phyloP scores from a whole-genome alignment of 345 rosid genomes.

The Firmiana major region DNA sequence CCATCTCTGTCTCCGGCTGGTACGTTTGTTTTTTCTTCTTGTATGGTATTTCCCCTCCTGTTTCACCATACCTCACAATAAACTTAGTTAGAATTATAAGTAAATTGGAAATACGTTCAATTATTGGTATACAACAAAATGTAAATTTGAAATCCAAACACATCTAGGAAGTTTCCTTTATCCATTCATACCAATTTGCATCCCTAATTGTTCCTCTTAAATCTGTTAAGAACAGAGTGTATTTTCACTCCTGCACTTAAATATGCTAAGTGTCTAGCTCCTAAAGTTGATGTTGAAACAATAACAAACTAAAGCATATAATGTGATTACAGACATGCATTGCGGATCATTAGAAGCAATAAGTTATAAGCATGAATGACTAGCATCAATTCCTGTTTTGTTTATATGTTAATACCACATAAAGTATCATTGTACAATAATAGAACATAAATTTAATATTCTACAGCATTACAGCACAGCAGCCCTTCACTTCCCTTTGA shows the following conservation, averaged over 20 bases:
- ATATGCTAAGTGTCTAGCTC: neutral
- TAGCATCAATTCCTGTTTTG: neutral
- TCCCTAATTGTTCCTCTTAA: neutral
- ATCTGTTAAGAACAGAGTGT: neutral
- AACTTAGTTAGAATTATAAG: neutral
- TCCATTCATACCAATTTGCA: neutral
- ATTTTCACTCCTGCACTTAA: neutral
- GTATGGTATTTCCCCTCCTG: constrained; percentile 16
- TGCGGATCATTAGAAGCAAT: neutral
- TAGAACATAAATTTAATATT: neutral
- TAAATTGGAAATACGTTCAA: neutral
- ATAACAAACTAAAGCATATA: neutral
- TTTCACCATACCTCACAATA: constrained; percentile 10
- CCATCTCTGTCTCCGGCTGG: neutral
- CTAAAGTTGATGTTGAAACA: neutral
- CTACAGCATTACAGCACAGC: neutral
- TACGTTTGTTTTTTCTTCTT: constrained; percentile 13
- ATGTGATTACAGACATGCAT: neutral
- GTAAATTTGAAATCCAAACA: neutral
- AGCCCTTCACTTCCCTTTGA: neutral
- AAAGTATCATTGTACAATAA: neutral
- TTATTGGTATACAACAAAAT: neutral
- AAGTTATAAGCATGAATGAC: neutral
- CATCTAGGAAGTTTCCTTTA: neutral
- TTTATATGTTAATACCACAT: neutral